Percentiles rank a stretch among this genome's conserved stretches.
These are phyloP conservation scores for Apiotrichum veenhuisii DNA, from an alignment of 1,284 basidiomycete species.

Conservation along the genomic window DNA sequence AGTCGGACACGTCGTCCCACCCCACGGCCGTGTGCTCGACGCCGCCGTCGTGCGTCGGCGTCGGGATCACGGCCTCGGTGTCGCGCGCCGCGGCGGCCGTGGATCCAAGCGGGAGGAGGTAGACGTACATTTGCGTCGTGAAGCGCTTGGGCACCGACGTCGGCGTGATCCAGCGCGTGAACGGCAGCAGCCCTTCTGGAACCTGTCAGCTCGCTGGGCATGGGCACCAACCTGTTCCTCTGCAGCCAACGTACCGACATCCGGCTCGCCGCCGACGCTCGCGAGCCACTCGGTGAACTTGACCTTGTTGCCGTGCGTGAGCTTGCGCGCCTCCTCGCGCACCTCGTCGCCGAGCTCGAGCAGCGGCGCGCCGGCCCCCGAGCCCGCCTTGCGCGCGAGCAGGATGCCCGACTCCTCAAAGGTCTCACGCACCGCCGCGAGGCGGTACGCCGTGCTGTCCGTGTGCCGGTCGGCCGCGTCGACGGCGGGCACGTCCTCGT, in stretches of 20 bases:
- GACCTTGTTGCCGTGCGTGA: slow-evolving; percentile 14
- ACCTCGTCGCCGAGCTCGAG: slow-evolving; percentile 2
- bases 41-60: slow-evolving; percentile 14
- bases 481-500: slow-evolving; percentile 10
- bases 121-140: slow-evolving; percentile 21
- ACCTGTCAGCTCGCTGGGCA: background rate
- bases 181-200: slow-evolving; percentile 15
- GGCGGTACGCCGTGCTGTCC: slow-evolving; percentile 12
- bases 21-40: slow-evolving; percentile 18
- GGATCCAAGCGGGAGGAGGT: slow-evolving; percentile 11
- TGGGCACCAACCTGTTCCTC: background rate
- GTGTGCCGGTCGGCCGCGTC: slow-evolving; percentile 6
- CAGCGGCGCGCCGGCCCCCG: background rate
- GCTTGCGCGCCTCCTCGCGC: slow-evolving; percentile 12
- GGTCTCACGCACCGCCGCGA: slow-evolving; percentile 20
- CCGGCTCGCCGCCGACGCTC: slow-evolving; percentile 12
- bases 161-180: slow-evolving; percentile 23
- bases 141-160: slow-evolving; percentile 18
- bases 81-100: background rate
- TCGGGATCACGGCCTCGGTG: background rate
- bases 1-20: slow-evolving; percentile 1
- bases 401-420: slow-evolving; percentile 21
- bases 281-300: slow-evolving; percentile 12
- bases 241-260: slow-evolving; percentile 1
- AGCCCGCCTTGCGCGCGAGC: slow-evolving; percentile 5